Evolutionary conservation across 768 basidiomycete species (phyloP).

Genomic region (Amanita rubescens): DNA sequence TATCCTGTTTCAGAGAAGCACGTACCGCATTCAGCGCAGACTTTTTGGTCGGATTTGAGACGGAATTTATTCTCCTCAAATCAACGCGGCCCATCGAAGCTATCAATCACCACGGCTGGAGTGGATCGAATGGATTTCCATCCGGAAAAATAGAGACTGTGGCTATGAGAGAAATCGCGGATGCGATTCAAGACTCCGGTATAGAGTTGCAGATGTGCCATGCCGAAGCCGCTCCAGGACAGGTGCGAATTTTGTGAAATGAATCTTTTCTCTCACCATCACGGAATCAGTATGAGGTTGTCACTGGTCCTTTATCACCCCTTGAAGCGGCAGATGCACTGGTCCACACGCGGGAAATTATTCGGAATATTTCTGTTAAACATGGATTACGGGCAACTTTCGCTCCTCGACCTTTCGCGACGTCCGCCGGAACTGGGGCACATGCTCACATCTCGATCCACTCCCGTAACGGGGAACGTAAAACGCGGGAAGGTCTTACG

Average conservation of each 20-base stretch:
- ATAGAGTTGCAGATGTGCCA: constrained; percentile 67
- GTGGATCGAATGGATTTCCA: constrained; percentile 27
- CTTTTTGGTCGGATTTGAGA: constrained; percentile 64
- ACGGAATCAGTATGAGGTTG: constrained; percentile 64
- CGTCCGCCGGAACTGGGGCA: constrained; percentile 46
- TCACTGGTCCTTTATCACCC: constrained; percentile 60
- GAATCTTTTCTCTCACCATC: too few species aligned
- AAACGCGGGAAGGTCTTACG: constrained; percentile 26
- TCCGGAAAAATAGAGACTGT: constrained; percentile 40
- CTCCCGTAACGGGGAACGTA: constrained; percentile 17
- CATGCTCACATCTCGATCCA: constrained; percentile 66
- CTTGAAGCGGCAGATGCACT: constrained; percentile 62
- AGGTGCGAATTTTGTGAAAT: constrained; percentile 27
- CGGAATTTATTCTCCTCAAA: constrained; percentile 61
- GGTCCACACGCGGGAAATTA: constrained; percentile 59
- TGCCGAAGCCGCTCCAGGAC: constrained; percentile 63
- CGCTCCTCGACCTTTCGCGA: constrained; percentile 44
- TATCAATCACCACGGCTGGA: constrained; percentile 44
- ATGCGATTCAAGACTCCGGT: constrained; percentile 36
- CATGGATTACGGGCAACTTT: constrained; percentile 61
- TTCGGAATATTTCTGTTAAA: constrained; percentile 55
- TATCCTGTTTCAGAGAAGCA: constrained; percentile 21
- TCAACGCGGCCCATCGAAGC: constrained; percentile 37
- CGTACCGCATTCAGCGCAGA: constrained; percentile 23
- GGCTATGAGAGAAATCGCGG: constrained; percentile 53